A percentile compares a stretch with the other conserved stretches of the same genome.
phyloP scores from a whole-genome alignment of 2,329 filamentous ascomycete species.

The Blastomyces percursus region DNA sequence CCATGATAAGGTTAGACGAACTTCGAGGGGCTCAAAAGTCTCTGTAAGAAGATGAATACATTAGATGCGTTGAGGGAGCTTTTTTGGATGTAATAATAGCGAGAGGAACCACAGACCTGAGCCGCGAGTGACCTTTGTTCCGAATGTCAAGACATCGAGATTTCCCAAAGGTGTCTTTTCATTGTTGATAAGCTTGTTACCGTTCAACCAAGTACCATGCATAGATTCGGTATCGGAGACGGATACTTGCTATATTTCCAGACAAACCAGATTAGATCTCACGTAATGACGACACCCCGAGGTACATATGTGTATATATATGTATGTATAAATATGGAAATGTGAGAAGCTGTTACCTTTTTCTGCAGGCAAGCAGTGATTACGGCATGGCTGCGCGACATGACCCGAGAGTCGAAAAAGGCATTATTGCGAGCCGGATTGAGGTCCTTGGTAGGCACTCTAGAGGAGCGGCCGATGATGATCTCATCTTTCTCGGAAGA shows the following conservation, averaged over 20 bases:
- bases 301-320: neutral
- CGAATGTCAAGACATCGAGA: conserved; percentile 35
- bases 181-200: conserved; percentile 29
- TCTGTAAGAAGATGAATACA: conserved; percentile 15
- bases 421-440: conserved; percentile 30
- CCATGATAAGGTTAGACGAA: conserved; percentile 25
- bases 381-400: conserved; percentile 38
- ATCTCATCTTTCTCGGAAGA: conserved; percentile 19
- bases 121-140: conserved; percentile 40
- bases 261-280: neutral
- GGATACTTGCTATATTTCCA: conserved; percentile 29
- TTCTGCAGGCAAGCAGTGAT: conserved; percentile 21
- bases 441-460: conserved; percentile 28
- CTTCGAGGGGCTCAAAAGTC: conserved; percentile 24
- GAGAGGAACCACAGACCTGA: conserved; percentile 23
- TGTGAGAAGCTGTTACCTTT: conserved; percentile 18
- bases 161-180: conserved; percentile 30
- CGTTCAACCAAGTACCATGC: conserved; percentile 51
- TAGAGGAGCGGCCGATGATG: conserved; percentile 34
- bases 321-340: neutral
- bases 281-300: neutral
- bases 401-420: conserved; percentile 38
- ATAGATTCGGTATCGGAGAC: conserved; percentile 49
- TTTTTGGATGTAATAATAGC: neutral
- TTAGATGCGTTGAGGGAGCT: neutral